Conservation (phyloP, 441 rosid genomes). For the Mallotus repandus region DNA sequence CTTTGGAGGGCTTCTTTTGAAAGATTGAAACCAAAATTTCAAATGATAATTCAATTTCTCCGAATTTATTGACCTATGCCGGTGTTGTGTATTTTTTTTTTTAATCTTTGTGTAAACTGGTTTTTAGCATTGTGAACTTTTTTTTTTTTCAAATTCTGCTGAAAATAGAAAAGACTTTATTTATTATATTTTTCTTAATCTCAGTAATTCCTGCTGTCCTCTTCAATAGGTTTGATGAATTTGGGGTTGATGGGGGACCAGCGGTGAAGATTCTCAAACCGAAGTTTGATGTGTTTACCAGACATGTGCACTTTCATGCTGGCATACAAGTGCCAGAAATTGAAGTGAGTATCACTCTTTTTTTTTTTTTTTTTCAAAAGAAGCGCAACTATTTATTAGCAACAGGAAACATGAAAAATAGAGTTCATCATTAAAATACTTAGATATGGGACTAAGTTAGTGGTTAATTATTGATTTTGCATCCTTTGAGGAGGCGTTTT, state of each 20-base stretch:
- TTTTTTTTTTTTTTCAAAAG: background rate
- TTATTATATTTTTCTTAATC: background rate
- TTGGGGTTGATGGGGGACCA: conserved; percentile 32
- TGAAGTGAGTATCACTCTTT: conserved; percentile 21
- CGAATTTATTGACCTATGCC: no score
- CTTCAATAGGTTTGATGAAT: conserved; percentile 33
- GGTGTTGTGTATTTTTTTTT: no score
- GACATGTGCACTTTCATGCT: conserved; percentile 19
- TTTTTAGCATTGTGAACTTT: no score
- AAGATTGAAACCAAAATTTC: no score
- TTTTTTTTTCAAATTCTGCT: no score
- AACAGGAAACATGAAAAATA: background rate
- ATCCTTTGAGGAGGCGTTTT: background rate
- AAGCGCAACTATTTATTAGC: background rate
- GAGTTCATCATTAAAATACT: background rate
- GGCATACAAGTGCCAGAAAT: conserved; percentile 27
- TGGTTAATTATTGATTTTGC: background rate
- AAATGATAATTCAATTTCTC: no score
- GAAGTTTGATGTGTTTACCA: conserved; percentile 25
- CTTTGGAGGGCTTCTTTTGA: no score
- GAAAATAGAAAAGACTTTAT: no score
- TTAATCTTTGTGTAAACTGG: no score
- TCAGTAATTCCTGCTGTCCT: background rate
- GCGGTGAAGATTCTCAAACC: conserved; percentile 27
- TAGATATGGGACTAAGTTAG: background rate